These are phyloP conservation scores for Fusarium sp. DNA, from an alignment of 2,329 filamentous ascomycete genomes.

Conservation along the genomic window DNA sequence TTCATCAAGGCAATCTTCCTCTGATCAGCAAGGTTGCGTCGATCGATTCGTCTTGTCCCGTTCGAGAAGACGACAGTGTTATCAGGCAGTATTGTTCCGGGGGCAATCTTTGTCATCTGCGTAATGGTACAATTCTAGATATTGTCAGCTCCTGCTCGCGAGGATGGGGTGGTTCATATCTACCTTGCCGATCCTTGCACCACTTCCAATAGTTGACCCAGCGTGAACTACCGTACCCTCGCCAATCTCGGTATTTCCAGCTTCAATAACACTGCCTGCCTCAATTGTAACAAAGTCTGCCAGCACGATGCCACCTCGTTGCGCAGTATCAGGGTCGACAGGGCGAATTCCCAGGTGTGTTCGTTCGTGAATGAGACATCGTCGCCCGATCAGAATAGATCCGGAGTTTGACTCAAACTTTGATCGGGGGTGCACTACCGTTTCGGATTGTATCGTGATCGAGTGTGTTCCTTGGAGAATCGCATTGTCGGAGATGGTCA, in stretches of 20 bases:
- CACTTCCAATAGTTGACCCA: constrained; percentile 66
- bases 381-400: constrained; percentile 81
- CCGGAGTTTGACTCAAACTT: constrained; percentile 81
- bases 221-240: constrained; percentile 70
- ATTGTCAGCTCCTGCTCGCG: constrained; percentile 26
- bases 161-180: constrained; percentile 21
- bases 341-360: constrained; percentile 61
- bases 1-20: constrained; percentile 71
- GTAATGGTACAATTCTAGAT: constrained; percentile 75
- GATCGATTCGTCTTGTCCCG: constrained; percentile 66
- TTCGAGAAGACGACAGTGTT: constrained; percentile 76
- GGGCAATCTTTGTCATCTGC: constrained; percentile 66
- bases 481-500: constrained; percentile 71
- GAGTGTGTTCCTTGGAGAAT: constrained; percentile 75
- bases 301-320: constrained; percentile 61
- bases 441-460: constrained; percentile 80
- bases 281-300: constrained; percentile 71
- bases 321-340: constrained; percentile 35
- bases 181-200: constrained; percentile 71
- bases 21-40: constrained; percentile 68
- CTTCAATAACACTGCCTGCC: constrained; percentile 67
- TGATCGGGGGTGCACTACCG: constrained; percentile 86
- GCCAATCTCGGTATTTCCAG: constrained; percentile 69
- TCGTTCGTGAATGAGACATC: constrained; percentile 83
- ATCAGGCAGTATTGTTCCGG: constrained; percentile 69